A percentile compares a stretch with the other conserved stretches of the same genome.
Conservation (phyloP, 1,139 yeast genomes). For the Yarrowia galli region DNA sequence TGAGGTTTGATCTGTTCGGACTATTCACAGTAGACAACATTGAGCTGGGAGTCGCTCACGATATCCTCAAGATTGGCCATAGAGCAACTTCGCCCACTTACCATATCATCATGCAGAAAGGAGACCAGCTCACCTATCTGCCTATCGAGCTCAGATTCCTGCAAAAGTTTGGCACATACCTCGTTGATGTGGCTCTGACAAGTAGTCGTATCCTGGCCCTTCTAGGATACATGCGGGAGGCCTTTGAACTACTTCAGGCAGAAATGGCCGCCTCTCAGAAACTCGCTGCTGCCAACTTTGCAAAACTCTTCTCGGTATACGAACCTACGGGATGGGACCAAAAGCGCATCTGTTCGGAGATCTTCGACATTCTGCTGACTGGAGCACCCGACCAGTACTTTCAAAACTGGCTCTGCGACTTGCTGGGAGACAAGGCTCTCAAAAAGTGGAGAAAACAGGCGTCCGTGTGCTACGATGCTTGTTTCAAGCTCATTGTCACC, state of each 20-base stretch:
- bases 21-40: constrained; percentile 45
- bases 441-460: constrained; percentile 66
- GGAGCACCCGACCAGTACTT: constrained; percentile 62
- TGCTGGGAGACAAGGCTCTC: constrained; percentile 72
- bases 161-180: constrained; percentile 44
- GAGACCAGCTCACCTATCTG: constrained; percentile 20
- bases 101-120: constrained; percentile 39
- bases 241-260: constrained; percentile 51
- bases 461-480: constrained; percentile 58
- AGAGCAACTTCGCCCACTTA: constrained; percentile 45
- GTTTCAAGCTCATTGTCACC: constrained; percentile 58
- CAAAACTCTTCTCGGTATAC: constrained; percentile 15
- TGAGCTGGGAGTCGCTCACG: neutral
- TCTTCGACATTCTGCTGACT: constrained; percentile 64
- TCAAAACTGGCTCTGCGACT: constrained; percentile 58
- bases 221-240: constrained; percentile 54
- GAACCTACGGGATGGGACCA: constrained; percentile 38
- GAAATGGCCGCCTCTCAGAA: constrained; percentile 49
- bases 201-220: constrained; percentile 50
- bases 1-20: constrained; percentile 46
- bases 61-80: constrained; percentile 11
- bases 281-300: constrained; percentile 42
- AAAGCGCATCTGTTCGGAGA: constrained; percentile 46
- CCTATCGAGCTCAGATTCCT: constrained; percentile 42
- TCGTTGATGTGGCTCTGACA: constrained; percentile 48